phyloP scores from a whole-genome alignment of 352 stramenopile genomes.

The Globisporangium megalacanthum region DNA sequence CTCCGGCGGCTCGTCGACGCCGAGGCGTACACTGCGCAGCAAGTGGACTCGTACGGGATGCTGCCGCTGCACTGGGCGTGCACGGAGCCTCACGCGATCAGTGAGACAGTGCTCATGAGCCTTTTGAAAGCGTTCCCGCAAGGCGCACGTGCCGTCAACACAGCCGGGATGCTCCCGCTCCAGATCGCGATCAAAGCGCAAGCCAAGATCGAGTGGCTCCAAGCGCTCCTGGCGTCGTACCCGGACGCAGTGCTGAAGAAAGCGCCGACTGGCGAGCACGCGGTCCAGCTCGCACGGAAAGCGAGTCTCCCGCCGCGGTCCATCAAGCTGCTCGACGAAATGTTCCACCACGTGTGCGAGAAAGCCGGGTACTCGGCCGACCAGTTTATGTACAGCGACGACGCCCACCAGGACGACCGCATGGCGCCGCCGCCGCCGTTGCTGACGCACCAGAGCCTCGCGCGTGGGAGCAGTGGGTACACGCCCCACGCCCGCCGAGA shows the following conservation, averaged over 20 bases:
- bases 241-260: constrained; percentile 80
- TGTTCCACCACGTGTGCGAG: constrained; percentile 82
- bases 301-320: constrained; percentile 45
- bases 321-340: constrained; percentile 79
- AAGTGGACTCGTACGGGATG: constrained; percentile 85
- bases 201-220: constrained; percentile 82
- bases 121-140: constrained; percentile 76
- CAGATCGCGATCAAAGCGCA: constrained; percentile 88
- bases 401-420: background rate
- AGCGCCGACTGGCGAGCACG: constrained; percentile 62
- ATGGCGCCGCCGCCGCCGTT: background rate
- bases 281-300: constrained; percentile 67
- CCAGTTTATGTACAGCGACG: constrained; percentile 45
- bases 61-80: constrained; percentile 85
- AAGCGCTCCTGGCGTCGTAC: constrained; percentile 77
- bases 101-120: constrained; percentile 63
- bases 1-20: constrained; percentile 67
- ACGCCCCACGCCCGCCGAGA: constrained; percentile 4
- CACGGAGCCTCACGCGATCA: constrained; percentile 74
- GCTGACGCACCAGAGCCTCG: background rate
- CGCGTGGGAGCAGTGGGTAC: constrained; percentile 11
- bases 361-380: constrained; percentile 52
- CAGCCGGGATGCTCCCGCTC: constrained; percentile 78
- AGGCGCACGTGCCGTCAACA: constrained; percentile 63
- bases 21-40: constrained; percentile 59